Evolutionary conservation across 139 green algal species (phyloP), one percentile per base, ranked within the genome.

Genomic region (Micractinium sp.): DNA sequence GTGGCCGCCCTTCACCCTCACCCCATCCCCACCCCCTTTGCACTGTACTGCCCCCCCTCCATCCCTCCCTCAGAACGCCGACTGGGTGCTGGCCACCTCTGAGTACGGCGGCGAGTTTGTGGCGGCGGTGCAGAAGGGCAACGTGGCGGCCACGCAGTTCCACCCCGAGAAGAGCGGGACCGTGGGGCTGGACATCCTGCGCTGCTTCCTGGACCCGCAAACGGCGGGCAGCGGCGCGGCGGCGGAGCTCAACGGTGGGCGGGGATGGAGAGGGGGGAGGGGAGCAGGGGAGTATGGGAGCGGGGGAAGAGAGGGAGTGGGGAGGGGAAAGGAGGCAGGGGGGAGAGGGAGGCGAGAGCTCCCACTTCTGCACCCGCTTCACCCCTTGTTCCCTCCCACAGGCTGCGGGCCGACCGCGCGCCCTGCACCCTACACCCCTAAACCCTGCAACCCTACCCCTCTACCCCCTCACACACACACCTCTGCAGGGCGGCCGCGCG

Each of bases 161-260:
- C 98, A 99, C 93, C 98, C 98, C 1, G 98, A 99, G 93, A 99
- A 99, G 95, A 97, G 93, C 90, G 98, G 98, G 36, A 76, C 87
- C 27, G 92, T 90, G 0, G 96, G 71, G 31, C 93, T 98, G 41
- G 90, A 91, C 71, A 92, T 98, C 56, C 88, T 99, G 53, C 73
- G 95, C 35, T 92, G 88, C 81, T 98, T 99, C 91, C 89, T 99
- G 39, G 91, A 96, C 3, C 93, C 93, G 0, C 80, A 92, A 66
- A 18, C 69, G 29, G 29, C 60, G 33, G 60, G 41, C 79, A 38
- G 80, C 53, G 18, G 36, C 23, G 71, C 29, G 81, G 82, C 25
- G 23, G 85, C 77, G 69, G 89, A 41, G 25, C 41, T 80, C 33
- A 67, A 83, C 29, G 92, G 93, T 82, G 91, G 74, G 22, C 29